These are phyloP conservation scores for Aspergillus biplanus DNA, from an alignment of 495 filamentous ascomycete species.

Conservation along the genomic window DNA sequence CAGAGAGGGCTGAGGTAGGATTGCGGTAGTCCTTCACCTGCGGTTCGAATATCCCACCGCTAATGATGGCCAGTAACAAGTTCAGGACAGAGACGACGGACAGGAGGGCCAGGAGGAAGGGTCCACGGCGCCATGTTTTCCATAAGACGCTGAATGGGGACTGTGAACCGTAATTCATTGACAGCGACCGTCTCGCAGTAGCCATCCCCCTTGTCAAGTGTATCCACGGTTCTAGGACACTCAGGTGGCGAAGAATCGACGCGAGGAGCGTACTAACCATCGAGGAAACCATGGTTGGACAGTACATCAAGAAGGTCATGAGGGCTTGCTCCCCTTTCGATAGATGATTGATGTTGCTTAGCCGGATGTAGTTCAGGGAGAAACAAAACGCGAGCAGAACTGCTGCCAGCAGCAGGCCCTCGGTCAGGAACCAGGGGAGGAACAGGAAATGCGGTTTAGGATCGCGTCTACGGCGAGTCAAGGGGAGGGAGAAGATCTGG, in stretches of 20 bases:
- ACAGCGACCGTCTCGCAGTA: constrained; percentile 11
- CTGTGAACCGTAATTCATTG: constrained; percentile 24
- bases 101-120: constrained; percentile 12
- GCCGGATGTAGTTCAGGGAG: constrained; percentile 13
- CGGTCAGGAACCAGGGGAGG: constrained; percentile 25
- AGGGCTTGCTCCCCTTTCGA: constrained; percentile 14
- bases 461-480: constrained; percentile 11
- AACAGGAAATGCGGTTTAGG: constrained; percentile 34
- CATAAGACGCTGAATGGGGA: constrained; percentile 17
- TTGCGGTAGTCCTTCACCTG: constrained; percentile 13
- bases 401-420: constrained; percentile 24
- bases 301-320: constrained; percentile 24
- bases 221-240: constrained; percentile 30
- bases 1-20: constrained; percentile 5
- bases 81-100: constrained; percentile 23
- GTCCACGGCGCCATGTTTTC: constrained; percentile 7
- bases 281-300: constrained; percentile 30
- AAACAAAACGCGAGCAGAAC: constrained; percentile 23
- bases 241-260: constrained; percentile 30
- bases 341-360: constrained; percentile 20
- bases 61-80: constrained; percentile 23
- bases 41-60: constrained; percentile 32
- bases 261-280: constrained; percentile 28
- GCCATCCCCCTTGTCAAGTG: constrained; percentile 23
- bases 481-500: neutral